Conservation (phyloP, 306 rosid genomes). For the Amphicarpaea edgeworthii region DNA sequence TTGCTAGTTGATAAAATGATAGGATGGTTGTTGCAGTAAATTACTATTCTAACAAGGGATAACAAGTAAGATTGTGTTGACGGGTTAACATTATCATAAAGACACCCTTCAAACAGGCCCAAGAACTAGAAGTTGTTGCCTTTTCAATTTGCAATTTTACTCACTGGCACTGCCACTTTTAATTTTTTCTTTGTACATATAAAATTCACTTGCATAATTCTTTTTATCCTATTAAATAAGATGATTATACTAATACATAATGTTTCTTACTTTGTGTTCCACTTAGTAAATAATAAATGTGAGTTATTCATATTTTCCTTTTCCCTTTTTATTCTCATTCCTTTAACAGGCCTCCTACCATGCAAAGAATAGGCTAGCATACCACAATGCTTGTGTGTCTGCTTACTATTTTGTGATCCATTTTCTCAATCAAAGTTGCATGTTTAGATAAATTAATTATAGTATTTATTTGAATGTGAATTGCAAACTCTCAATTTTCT, state of each 20-base stretch:
- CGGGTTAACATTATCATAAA: neutral
- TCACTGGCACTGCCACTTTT: neutral
- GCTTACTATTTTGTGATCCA: neutral
- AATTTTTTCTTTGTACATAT: conserved; percentile 4
- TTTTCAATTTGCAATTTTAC: conserved; percentile 21
- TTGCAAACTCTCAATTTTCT: conserved; percentile 27
- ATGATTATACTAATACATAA: conserved; percentile 13
- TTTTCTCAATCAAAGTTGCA: conserved; percentile 34
- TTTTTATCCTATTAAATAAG: conserved; percentile 3
- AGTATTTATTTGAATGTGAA: conserved; percentile 24
- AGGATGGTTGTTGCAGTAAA: conserved; percentile 9
- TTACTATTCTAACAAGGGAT: conserved; percentile 17
- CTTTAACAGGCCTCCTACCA: neutral
- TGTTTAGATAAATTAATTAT: conserved; percentile 8
- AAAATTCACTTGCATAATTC: conserved; percentile 8
- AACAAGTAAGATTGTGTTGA: neutral
- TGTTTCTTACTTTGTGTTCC: conserved; percentile 2
- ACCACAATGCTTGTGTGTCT: conserved; percentile 26
- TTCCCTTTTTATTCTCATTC: conserved; percentile 6
- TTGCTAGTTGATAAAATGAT: conserved; percentile 36
- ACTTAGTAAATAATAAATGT: conserved; percentile 5
- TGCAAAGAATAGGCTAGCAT: conserved; percentile 16
- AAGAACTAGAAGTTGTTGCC: conserved; percentile 15
- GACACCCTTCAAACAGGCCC: conserved; percentile 33
- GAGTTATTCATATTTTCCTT: conserved; percentile 2